Evolutionary conservation across 306 rosid species (phyloP).

Genomic region (Cucumis hystrix): DNA sequence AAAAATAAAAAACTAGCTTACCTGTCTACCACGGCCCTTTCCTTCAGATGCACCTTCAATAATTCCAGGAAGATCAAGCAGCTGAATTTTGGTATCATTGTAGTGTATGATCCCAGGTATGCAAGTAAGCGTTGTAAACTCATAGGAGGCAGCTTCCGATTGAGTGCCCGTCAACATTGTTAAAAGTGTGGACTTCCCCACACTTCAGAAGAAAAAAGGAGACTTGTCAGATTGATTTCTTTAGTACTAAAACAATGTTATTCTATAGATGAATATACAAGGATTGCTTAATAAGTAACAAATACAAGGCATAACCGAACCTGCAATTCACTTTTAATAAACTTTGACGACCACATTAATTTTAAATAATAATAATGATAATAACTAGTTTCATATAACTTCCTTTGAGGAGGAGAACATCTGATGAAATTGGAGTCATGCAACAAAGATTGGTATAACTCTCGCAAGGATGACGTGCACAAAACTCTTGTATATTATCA

Average conservation of each 20-base stretch:
- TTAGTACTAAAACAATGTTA: background rate
- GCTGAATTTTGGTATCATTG: slow-evolving; percentile 93
- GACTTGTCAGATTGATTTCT: slow-evolving; percentile 4
- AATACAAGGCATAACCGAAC: background rate
- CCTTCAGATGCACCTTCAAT: slow-evolving; percentile 99
- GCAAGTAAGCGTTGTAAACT: slow-evolving; percentile 94
- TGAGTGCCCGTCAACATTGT: slow-evolving; percentile 95
- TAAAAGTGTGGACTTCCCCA: slow-evolving; percentile 96
- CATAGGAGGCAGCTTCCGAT: slow-evolving; percentile 97
- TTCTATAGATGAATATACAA: background rate
- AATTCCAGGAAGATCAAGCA: slow-evolving; percentile 99
- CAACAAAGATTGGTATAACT: too few relatives aligned
- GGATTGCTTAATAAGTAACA: background rate
- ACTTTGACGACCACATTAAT: background rate
- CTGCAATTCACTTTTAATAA: background rate
- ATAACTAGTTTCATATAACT: background rate
- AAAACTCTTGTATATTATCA: background rate
- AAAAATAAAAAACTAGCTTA: slow-evolving; percentile 17
- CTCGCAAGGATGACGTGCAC: background rate
- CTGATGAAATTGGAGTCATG: background rate
- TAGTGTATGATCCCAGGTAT: slow-evolving; percentile 96
- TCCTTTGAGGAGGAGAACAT: background rate
- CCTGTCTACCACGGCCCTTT: slow-evolving; percentile 99
- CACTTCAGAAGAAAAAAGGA: slow-evolving; percentile 40
- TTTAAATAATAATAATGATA: background rate